Percentiles rank a stretch among this genome's conserved stretches.
Evolutionary conservation across 306 rosid species (phyloP).

Genomic region (Pyrus communis): DNA sequence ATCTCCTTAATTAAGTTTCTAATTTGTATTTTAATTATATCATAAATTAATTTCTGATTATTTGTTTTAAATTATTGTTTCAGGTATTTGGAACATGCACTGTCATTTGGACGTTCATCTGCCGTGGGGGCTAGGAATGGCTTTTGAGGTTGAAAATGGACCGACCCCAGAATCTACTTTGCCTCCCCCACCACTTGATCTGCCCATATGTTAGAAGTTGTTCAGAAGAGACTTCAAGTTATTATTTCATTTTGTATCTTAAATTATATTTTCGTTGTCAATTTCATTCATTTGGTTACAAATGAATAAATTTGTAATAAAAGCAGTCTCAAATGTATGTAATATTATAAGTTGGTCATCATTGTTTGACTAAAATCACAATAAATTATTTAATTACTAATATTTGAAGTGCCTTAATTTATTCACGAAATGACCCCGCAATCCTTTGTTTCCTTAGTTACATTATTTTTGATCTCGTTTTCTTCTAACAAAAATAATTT

Average conservation of each 20-base stretch:
- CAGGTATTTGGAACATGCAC: slow-evolving; percentile 59
- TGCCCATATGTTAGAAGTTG: slow-evolving; percentile 40
- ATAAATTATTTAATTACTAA: background rate
- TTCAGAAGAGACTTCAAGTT: background rate
- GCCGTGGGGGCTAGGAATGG: slow-evolving; percentile 64
- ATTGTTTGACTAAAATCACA: background rate
- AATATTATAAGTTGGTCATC: background rate
- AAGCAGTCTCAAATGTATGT: background rate
- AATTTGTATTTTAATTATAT: background rate
- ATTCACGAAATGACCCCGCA: background rate
- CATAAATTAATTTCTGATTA: background rate
- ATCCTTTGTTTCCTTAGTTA: background rate
- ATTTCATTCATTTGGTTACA: background rate
- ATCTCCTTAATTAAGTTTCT: background rate
- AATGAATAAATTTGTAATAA: background rate
- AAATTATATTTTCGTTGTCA: background rate
- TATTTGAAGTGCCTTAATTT: background rate
- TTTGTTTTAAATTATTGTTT: background rate
- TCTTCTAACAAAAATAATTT: no score
- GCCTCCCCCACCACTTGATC: slow-evolving; percentile 58
- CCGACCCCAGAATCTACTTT: slow-evolving; percentile 20
- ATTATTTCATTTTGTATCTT: background rate
- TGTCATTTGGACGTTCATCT: slow-evolving; percentile 67
- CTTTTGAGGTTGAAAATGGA: slow-evolving; percentile 40
- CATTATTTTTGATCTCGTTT: no score